These are phyloP conservation scores for Discostella pseudostelligera DNA, from an alignment of 108 stramenopile genomes.

Conservation along the genomic window DNA sequence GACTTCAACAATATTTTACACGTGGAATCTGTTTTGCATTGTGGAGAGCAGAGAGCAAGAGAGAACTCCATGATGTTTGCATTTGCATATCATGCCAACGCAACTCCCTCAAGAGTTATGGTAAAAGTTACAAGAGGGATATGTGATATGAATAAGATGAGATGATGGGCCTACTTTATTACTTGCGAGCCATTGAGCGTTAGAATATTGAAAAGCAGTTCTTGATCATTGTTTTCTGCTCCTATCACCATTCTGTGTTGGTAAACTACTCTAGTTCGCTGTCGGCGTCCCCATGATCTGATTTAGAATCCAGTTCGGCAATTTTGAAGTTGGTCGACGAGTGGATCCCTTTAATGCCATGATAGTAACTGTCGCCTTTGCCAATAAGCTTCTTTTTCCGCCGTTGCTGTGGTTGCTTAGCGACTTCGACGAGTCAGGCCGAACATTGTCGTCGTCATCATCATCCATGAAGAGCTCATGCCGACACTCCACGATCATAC, in stretches of 20 bases:
- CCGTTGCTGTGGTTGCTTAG: not conserved
- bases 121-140: too few relatives aligned
- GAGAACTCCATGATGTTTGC: too few relatives aligned
- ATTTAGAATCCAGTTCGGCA: slow-evolving; percentile 54
- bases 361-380: slow-evolving; percentile 56
- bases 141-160: too few relatives aligned
- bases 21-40: too few relatives aligned
- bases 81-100: too few relatives aligned
- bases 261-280: not conserved
- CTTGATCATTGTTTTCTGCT: not conserved
- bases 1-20: too few relatives aligned
- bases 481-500: slow-evolving; percentile 62
- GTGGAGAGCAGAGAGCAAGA: too few relatives aligned
- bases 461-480: slow-evolving; percentile 42
- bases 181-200: too few relatives aligned
- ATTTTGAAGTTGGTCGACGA: slow-evolving; percentile 48
- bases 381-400: slow-evolving; percentile 24
- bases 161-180: too few relatives aligned
- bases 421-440: not conserved
- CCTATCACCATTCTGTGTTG: not conserved
- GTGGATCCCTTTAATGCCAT: slow-evolving; percentile 54
- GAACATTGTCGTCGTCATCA: not conserved
- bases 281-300: slow-evolving; percentile 7
- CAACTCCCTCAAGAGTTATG: too few relatives aligned
- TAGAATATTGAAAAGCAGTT: too few relatives aligned